Conservation (phyloP, 768 basidiomycete species). For the Kwoniella newhampshirensis region DNA sequence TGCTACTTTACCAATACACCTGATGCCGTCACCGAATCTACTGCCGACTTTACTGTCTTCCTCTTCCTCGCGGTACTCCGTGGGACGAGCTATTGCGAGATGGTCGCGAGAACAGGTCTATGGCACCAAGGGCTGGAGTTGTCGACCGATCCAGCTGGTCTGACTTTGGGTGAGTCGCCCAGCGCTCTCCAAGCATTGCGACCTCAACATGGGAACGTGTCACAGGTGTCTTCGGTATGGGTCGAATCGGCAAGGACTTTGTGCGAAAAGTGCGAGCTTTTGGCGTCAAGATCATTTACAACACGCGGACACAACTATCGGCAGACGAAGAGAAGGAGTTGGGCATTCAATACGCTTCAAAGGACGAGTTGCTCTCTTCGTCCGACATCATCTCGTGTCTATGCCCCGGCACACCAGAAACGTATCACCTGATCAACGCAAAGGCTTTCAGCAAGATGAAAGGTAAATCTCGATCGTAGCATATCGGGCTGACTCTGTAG, state of each 20-base stretch:
- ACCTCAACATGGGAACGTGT: too few species aligned
- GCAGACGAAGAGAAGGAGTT: conserved; percentile 21
- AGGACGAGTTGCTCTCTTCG: conserved; percentile 25
- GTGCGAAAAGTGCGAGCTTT: conserved; percentile 21
- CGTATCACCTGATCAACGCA: conserved; percentile 20
- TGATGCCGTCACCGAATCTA: conserved; percentile 33
- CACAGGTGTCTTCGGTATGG: conserved; percentile 33
- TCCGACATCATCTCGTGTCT: conserved; percentile 30
- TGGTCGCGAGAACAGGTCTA: conserved; percentile 12
- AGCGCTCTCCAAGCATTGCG: too few species aligned
- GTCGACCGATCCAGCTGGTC: conserved; percentile 27
- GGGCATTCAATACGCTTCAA: conserved; percentile 21
- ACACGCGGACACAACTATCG: conserved; percentile 27
- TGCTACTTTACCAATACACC: conserved; percentile 40
- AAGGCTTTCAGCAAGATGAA: conserved; percentile 46
- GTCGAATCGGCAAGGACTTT: conserved; percentile 35
- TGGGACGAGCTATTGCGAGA: conserved; percentile 21
- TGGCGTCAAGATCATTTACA: conserved; percentile 35
- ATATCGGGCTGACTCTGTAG: too few species aligned
- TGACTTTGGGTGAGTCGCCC: conserved; percentile 6
- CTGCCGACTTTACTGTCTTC: conserved; percentile 34
- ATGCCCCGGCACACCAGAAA: conserved; percentile 21
- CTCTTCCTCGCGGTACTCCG: conserved; percentile 30
- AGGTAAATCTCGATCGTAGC: conserved; percentile 24
- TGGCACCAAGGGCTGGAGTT: conserved; percentile 31